These are phyloP conservation scores for Petrea volubilis DNA, from an alignment of 257 asterid species.

Conservation along the genomic window DNA sequence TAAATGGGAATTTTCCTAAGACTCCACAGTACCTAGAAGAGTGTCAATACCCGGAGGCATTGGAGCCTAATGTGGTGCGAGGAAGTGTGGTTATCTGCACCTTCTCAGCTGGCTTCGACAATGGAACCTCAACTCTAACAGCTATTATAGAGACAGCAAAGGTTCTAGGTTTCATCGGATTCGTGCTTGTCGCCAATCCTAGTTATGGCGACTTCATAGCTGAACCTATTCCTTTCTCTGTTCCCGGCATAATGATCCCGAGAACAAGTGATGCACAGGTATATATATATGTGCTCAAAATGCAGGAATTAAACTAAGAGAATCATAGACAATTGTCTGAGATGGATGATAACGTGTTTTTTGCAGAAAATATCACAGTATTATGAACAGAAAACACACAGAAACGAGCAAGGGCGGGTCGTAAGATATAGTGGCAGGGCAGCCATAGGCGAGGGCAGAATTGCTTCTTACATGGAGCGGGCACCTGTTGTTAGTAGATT, in stretches of 20 bases:
- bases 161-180: slow-evolving; percentile 68
- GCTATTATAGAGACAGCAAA: slow-evolving; percentile 65
- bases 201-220: slow-evolving; percentile 83
- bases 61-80: slow-evolving; percentile 52
- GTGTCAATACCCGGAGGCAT: slow-evolving; percentile 80
- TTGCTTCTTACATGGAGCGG: slow-evolving; percentile 60
- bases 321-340: not conserved
- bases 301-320: slow-evolving; percentile 2
- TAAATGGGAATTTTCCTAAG: slow-evolving; percentile 48
- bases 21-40: slow-evolving; percentile 62
- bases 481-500: slow-evolving; percentile 87
- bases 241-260: slow-evolving; percentile 85
- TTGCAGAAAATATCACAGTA: slow-evolving; percentile 58
- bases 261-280: slow-evolving; percentile 65
- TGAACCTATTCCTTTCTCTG: slow-evolving; percentile 78
- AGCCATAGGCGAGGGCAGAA: slow-evolving; percentile 82
- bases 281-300: not conserved
- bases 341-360: slow-evolving; percentile 6
- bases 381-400: slow-evolving; percentile 54
- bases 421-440: slow-evolving; percentile 63
- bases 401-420: slow-evolving; percentile 52
- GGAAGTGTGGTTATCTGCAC: slow-evolving; percentile 82
- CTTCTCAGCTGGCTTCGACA: slow-evolving; percentile 76
- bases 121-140: slow-evolving; percentile 59
- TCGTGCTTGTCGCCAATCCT: slow-evolving; percentile 77